Base-by-base conservation (phyloP, 768 basidiomycete species). In the Termitomyces heimii region DNA sequence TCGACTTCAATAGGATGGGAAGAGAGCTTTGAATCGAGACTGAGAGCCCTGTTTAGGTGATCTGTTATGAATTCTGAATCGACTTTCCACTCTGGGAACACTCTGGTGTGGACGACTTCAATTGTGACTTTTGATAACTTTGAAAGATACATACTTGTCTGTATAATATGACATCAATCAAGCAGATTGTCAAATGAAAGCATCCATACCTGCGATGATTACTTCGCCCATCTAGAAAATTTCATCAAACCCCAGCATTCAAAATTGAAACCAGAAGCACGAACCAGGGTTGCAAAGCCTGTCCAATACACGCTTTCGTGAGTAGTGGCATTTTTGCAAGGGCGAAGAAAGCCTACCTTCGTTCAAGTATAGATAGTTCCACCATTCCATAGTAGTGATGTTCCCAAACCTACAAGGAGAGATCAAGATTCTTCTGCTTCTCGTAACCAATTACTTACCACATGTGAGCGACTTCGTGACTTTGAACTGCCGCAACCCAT, bases 1-100 rank as follows among this genome's bases (percentile, higher is more conserved):
- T 88, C 86, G 28, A 96, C 92, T 69, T 98, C 92, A 63, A 98
- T 89, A 1, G 96, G 90, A 69, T 98, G 95, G 12, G 91, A 93
- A 22, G 92, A 92, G 9, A 84, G 73, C 66, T 92, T 91, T 2
- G 92, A 81, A 66, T 98, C 96, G 47, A 96, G 80, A 34, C 74
- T 71, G 28, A 98, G 79, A 14, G 95, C 95, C n/a, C 77, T 73
- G 55, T 83, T 82, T 42, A 95, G 75, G 67, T 92, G 84, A 16
- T 76, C 73, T n/a, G 83, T 83, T 60, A 97, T 86, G 73, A 98
- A 98, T 53, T 81, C 79, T 2, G 87, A 82, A 65, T 90, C 80
- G 45, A 89, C 83, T 62, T 86, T 87, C 93, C 92, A 96, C 65
- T 94, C 91, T 7, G 91, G 92, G 71, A 82, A 88, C 42, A 88